These are phyloP conservation scores for Pleurotus pulmonarius DNA, from an alignment of 768 basidiomycete genomes.

Conservation along the genomic window DNA sequence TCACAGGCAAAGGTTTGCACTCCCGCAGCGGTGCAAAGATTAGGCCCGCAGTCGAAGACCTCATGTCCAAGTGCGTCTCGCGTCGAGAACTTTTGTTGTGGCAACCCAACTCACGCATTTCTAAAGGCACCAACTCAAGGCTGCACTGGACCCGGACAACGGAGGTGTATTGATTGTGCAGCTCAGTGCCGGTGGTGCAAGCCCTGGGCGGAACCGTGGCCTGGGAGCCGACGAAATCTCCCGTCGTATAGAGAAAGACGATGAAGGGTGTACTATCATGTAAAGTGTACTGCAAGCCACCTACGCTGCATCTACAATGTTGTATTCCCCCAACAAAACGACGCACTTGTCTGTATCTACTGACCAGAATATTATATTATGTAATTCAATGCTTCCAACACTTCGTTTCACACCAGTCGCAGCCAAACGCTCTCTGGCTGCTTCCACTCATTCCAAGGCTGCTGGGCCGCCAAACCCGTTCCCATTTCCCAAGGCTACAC, in stretches of 20 bases:
- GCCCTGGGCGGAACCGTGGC: constrained; percentile 1
- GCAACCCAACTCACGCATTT: not conserved
- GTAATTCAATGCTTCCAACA: no score
- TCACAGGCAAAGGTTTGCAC: constrained; percentile 81
- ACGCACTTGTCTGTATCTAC: no score
- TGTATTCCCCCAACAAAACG: no score
- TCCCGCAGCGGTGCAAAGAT: constrained; percentile 79
- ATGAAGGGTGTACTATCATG: constrained; percentile 69
- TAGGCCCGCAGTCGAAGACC: constrained; percentile 85
- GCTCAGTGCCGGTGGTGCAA: constrained; percentile 33
- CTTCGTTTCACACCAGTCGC: no score
- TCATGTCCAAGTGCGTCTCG: constrained; percentile 69
- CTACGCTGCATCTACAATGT: no score
- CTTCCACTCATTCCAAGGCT: not conserved
- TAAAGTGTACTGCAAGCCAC: constrained; percentile 22
- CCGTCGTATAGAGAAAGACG: constrained; percentile 46
- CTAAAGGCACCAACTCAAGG: constrained; percentile 64
- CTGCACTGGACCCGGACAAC: constrained; percentile 77
- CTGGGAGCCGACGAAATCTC: constrained; percentile 58
- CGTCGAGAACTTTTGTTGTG: not conserved
- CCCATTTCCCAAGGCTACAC: constrained; percentile 49
- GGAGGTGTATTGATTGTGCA: constrained; percentile 81
- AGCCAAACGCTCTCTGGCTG: not conserved
- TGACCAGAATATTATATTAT: no score
- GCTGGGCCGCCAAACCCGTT: constrained; percentile 1